Percentiles rank a stretch among this genome's conserved stretches.
These are phyloP conservation scores for Fusarium incarnatum DNA, from an alignment of 2,329 filamentous ascomycete species.

Conservation along the genomic window DNA sequence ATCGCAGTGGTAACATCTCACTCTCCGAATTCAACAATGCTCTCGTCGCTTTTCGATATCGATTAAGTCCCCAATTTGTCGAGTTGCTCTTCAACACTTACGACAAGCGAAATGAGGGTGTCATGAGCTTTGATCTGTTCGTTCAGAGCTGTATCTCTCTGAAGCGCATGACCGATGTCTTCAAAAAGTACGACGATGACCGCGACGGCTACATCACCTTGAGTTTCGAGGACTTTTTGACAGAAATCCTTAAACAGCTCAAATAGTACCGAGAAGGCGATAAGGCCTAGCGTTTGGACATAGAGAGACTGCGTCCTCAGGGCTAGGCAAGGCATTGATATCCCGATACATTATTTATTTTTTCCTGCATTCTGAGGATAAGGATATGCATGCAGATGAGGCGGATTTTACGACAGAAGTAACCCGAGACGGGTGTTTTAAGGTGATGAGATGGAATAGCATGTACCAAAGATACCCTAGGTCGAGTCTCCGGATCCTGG, in stretches of 20 bases:
- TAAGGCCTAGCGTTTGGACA: not conserved
- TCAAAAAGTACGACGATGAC: constrained; percentile 98
- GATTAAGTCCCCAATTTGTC: constrained; percentile 85
- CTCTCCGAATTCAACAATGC: constrained; percentile 90
- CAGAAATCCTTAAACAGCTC: constrained; percentile 72
- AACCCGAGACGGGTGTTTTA: constrained; percentile 1
- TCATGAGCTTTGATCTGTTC: constrained; percentile 94
- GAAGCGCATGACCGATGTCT: constrained; percentile 99
- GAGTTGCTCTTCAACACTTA: constrained; percentile 88
- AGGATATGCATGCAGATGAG: constrained; percentile 17
- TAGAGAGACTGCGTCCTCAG: not conserved
- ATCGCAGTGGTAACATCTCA: constrained; percentile 87
- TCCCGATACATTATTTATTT: constrained; percentile 5
- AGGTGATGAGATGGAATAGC: constrained; percentile 26
- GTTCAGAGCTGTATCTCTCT: constrained; percentile 97
- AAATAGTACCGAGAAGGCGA: constrained; percentile 52
- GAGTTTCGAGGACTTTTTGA: constrained; percentile 84
- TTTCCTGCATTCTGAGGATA: constrained; percentile 1
- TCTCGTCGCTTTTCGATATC: constrained; percentile 92
- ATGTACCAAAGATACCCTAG: constrained; percentile 47
- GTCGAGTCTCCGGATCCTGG: constrained; percentile 43
- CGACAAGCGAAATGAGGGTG: constrained; percentile 77
- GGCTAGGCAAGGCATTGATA: not conserved
- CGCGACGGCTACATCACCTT: constrained; percentile 91
- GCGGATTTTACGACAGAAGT: constrained; percentile 24